Conservation (phyloP, 2,329 filamentous ascomycete genomes). For the Trichoderma atrobrunneum region DNA sequence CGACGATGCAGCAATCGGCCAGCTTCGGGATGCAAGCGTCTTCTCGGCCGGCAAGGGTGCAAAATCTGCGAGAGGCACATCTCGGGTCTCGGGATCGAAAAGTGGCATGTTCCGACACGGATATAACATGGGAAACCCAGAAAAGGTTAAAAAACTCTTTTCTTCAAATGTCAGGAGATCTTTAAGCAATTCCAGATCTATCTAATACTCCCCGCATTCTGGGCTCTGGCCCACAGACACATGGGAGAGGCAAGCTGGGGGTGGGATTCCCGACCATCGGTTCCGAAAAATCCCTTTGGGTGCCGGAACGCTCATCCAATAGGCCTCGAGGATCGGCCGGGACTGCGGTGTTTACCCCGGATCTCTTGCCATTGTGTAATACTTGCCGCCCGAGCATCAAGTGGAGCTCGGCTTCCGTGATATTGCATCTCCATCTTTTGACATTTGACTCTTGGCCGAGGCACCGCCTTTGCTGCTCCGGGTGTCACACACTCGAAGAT, state of each 20-base stretch:
- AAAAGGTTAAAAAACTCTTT: background rate
- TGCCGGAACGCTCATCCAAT: conserved; percentile 24
- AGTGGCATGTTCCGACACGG: background rate
- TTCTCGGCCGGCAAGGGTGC: background rate
- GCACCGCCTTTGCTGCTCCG: background rate
- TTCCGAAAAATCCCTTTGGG: conserved; percentile 29
- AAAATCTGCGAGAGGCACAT: background rate
- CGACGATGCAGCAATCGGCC: background rate
- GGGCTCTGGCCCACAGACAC: conserved; percentile 18
- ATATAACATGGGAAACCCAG: background rate
- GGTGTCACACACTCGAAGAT: background rate
- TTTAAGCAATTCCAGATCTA: background rate
- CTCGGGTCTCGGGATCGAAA: background rate
- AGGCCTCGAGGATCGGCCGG: conserved; percentile 14
- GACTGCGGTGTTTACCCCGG: conserved; percentile 21
- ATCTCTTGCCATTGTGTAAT: conserved; percentile 21
- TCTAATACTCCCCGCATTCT: conserved; percentile 14
- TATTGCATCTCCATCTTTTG: conserved; percentile 7
- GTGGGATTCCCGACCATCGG: conserved; percentile 17
- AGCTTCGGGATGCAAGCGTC: conserved; percentile 6
- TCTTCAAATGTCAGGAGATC: background rate
- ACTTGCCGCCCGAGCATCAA: conserved; percentile 25
- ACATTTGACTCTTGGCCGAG: background rate
- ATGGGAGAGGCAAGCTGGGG: conserved; percentile 5
- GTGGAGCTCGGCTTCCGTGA: conserved; percentile 24